Base-by-base conservation (phyloP, 2,329 filamentous ascomycete genomes). In the Botrytis hyacinthi region DNA sequence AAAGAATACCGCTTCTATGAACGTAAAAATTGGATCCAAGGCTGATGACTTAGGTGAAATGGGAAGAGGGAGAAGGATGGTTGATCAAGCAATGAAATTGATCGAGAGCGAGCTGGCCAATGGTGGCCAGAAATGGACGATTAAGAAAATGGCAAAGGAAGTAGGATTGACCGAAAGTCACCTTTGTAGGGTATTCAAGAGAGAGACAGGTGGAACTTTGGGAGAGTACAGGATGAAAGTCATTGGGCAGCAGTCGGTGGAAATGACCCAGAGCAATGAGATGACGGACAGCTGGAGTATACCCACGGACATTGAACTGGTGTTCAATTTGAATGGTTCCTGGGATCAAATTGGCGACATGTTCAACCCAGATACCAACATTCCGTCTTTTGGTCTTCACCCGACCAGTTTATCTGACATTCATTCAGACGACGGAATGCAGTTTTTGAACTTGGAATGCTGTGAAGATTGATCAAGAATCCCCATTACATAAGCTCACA, bases 151-250 rank as follows among this genome's bases (percentile, higher is more conserved):
- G 78, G 88, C 88, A 12, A 82, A 79, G 61, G 83, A 83, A 77
- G 86, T 85, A 8, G 85, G 86, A 0, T 79, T 89, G 54, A 88
- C 87, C 16, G 86, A 87, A 70, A 86, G 87, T 80, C 87, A 90
- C 78, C 87, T 90, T 69, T 87, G 89, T 77, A 84, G 87, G 37
- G 84, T 87, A 7, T 90, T 90, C 78, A 90, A 88, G 80, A 85
- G 84, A 77, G 84, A 84, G 61, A 48, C 74, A 51, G 71, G 73
- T 51, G 2, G 75, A 5, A 70, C 68, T 3, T 70, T 62, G 59
- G 75, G 74, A 20, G 76, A 74, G 26, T 74, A 73, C 40, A 73
- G 70, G 40, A 18, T 32, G n/a, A 57, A 57, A 42, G 18, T 68
- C 9, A 14, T 57, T 3, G 35, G 44, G 20, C n/a, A 26, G 20